phyloP scores from a whole-genome alignment of 495 filamentous ascomycete genomes.

The Cudoniella acicularis region DNA sequence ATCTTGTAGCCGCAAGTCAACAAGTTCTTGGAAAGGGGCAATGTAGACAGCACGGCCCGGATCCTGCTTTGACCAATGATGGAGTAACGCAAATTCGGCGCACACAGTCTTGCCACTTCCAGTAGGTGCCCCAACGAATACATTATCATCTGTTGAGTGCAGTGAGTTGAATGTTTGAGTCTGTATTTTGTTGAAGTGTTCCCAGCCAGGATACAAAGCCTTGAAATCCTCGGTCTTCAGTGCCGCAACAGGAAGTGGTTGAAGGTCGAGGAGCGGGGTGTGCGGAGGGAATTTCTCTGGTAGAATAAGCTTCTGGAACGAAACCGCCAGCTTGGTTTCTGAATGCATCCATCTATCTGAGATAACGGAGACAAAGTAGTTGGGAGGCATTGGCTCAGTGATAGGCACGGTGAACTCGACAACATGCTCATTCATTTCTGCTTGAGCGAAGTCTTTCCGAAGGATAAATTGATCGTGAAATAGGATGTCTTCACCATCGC shows the following conservation, averaged over 20 bases:
- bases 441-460: constrained; percentile 75
- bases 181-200: constrained; percentile 94
- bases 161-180: constrained; percentile 95
- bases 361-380: constrained; percentile 93
- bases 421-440: constrained; percentile 84
- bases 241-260: constrained; percentile 81
- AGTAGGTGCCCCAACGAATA: constrained; percentile 84
- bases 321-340: constrained; percentile 87
- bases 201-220: constrained; percentile 78
- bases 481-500: constrained; percentile 93
- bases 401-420: constrained; percentile 97
- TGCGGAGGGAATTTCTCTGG: constrained; percentile 95
- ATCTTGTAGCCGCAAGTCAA: constrained; percentile 73
- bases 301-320: constrained; percentile 90
- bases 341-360: constrained; percentile 98
- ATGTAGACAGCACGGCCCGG: constrained; percentile 88
- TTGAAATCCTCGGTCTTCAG: constrained; percentile 83
- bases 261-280: constrained; percentile 84
- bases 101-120: constrained; percentile 96
- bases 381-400: constrained; percentile 94
- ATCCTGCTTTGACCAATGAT: constrained; percentile 74
- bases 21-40: constrained; percentile 91
- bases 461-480: constrained; percentile 95
- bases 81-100: constrained; percentile 87
- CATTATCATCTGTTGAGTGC: constrained; percentile 85